A percentile compares a stretch with the other conserved stretches of the same genome.
phyloP scores from a whole-genome alignment of 345 rosid genomes.

The Odontarrhena argentea region DNA sequence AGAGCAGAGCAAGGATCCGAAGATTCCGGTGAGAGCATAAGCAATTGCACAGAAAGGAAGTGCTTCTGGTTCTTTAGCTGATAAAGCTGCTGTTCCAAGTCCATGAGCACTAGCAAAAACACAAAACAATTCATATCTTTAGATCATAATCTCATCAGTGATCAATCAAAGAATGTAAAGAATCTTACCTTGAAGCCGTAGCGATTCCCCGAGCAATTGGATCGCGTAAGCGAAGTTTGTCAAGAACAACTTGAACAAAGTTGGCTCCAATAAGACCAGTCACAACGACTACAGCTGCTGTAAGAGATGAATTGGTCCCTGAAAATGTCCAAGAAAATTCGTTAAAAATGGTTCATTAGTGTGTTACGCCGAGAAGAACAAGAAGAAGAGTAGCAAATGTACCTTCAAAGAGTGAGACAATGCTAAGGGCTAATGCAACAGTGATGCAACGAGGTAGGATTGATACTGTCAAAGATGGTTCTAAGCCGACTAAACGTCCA shows the following conservation, averaged over 20 bases:
- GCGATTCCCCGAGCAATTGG: constrained; percentile 94
- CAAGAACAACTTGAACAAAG: constrained; percentile 80
- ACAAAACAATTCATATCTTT: neutral
- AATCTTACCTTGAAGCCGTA: constrained; percentile 78
- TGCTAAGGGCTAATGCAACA: constrained; percentile 94
- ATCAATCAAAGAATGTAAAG: neutral
- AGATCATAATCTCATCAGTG: neutral
- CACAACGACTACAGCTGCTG: constrained; percentile 93
- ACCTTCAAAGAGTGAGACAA: constrained; percentile 91
- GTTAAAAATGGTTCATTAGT: constrained; percentile 13
- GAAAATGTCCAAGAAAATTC: constrained; percentile 28
- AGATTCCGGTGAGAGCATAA: constrained; percentile 90
- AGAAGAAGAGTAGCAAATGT: constrained; percentile 4
- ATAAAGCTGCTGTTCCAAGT: constrained; percentile 94
- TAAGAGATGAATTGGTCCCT: constrained; percentile 89
- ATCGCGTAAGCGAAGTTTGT: constrained; percentile 67
- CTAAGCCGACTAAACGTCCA: constrained; percentile 79
- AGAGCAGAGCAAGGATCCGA: constrained; percentile 84
- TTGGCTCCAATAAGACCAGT: constrained; percentile 93
- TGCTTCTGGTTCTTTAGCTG: constrained; percentile 96
- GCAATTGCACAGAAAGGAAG: constrained; percentile 96
- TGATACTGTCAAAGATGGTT: constrained; percentile 72
- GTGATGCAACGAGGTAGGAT: constrained; percentile 94
- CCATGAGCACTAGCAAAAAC: constrained; percentile 81
- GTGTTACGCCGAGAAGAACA: neutral